phyloP scores from a whole-genome alignment of 2,329 filamentous ascomycete species.

The Penicillium italicum region DNA sequence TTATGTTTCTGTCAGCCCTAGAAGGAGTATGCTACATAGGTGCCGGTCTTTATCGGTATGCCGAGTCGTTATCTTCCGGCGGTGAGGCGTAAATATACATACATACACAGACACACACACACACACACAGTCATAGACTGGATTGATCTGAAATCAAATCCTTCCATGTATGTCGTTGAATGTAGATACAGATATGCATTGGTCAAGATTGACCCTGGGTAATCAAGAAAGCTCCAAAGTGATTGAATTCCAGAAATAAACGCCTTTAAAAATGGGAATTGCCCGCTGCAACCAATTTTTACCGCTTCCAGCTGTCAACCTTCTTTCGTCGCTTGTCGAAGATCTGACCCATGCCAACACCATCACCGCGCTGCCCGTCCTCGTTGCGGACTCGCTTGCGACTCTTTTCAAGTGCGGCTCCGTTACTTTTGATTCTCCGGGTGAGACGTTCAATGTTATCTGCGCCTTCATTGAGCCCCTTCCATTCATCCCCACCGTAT shows the following conservation, averaged over 20 bases:
- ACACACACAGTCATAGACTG: not conserved
- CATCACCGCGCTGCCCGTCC: conserved; percentile 66
- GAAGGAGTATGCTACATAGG: not conserved
- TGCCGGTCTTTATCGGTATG: not conserved
- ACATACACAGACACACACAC: not conserved
- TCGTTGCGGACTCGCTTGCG: conserved; percentile 71
- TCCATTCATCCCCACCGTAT: conserved; percentile 94
- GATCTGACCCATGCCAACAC: conserved; percentile 63
- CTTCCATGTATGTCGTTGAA: not conserved
- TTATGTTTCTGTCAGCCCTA: not conserved
- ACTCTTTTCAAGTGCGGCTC: conserved; percentile 70
- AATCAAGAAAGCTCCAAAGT: conserved; percentile 11
- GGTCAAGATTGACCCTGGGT: conserved; percentile 4
- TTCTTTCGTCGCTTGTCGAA: conserved; percentile 46
- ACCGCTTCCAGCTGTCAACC: conserved; percentile 42
- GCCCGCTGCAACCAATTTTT: conserved; percentile 1
- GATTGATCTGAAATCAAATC: not conserved
- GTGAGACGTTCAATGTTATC: conserved; percentile 84
- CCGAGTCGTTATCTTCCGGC: not conserved
- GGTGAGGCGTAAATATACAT: not conserved
- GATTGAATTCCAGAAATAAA: conserved; percentile 3
- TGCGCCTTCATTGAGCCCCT: conserved; percentile 75
- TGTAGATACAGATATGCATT: conserved; percentile 6
- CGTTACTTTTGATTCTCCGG: conserved; percentile 59
- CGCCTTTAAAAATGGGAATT: conserved; percentile 2